phyloP scores from a whole-genome alignment of 2,329 filamentous ascomycete genomes.

The Polytolypa hystricis region DNA sequence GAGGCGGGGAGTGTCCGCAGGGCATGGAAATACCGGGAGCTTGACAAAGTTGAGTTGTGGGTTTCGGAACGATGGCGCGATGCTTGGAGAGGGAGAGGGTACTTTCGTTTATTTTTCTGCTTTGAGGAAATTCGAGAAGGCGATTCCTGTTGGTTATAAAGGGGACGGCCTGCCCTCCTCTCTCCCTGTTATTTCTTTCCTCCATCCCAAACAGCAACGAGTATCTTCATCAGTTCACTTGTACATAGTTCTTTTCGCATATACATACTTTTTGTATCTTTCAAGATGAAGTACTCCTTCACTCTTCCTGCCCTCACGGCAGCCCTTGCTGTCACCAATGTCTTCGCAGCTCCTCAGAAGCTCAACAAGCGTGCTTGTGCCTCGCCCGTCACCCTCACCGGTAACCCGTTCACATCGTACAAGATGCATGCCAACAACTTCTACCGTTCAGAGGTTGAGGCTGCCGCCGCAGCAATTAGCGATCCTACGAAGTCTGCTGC shows the following conservation, averaged over 20 bases:
- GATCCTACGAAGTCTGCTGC: slow-evolving; percentile 51
- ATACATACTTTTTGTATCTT: not conserved
- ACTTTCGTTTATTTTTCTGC: not conserved
- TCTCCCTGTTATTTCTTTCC: not conserved
- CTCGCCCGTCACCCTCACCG: slow-evolving; percentile 21
- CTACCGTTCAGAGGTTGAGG: slow-evolving; percentile 22
- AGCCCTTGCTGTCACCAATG: not conserved
- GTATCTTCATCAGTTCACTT: not conserved
- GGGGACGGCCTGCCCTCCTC: not conserved
- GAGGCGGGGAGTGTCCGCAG: too few relatives aligned
- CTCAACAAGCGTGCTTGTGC: slow-evolving; percentile 11
- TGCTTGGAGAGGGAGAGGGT: too few relatives aligned
- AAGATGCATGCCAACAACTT: slow-evolving; percentile 42
- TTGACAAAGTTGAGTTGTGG: too few relatives aligned
- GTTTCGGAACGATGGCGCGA: too few relatives aligned
- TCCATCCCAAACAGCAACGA: not conserved
- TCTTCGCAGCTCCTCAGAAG: not conserved
- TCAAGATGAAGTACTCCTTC: slow-evolving; percentile 2
- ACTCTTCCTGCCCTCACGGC: not conserved
- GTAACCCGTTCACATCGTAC: slow-evolving; percentile 40
- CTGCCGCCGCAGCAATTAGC: slow-evolving; percentile 37
- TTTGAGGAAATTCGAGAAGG: not conserved
- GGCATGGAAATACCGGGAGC: too few relatives aligned
- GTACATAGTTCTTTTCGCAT: too few relatives aligned
- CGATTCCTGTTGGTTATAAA: not conserved